Percentiles rank a stretch among this genome's conserved stretches.
Conservation (phyloP, 768 basidiomycete genomes). For the Lyophyllum shimeji region DNA sequence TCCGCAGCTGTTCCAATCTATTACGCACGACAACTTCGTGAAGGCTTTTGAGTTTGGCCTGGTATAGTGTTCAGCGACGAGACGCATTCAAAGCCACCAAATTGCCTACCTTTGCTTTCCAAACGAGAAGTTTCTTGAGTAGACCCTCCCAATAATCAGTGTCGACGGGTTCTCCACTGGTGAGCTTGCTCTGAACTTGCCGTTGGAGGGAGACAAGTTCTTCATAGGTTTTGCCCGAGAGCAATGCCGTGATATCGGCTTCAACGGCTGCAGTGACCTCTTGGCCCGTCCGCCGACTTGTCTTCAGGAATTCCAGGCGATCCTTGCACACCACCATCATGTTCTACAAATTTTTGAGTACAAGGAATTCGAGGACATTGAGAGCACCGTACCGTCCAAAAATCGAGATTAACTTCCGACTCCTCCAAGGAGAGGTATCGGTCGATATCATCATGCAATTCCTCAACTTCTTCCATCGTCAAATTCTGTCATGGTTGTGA, state of each 20-base stretch:
- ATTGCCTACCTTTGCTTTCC: conserved; percentile 87
- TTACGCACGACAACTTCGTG: conserved; percentile 98
- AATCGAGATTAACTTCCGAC: conserved; percentile 84
- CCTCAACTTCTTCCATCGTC: conserved; percentile 83
- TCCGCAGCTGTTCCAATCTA: conserved; percentile 92
- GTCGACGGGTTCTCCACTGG: conserved; percentile 92
- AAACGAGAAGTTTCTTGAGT: conserved; percentile 88
- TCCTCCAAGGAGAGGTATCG: conserved; percentile 87
- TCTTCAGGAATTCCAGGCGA: conserved; percentile 74
- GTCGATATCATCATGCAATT: conserved; percentile 93
- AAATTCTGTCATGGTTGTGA: conserved; percentile 59
- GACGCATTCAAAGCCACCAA: not conserved
- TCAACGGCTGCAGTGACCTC: conserved; percentile 82
- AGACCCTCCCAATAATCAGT: conserved; percentile 97
- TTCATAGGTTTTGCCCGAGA: conserved; percentile 84
- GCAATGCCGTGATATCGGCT: conserved; percentile 74
- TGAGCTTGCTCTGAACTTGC: conserved; percentile 84
- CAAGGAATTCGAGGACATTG: not conserved
- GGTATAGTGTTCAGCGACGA: conserved; percentile 5
- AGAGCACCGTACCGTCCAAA: conserved; percentile 80
- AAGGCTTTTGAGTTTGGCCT: conserved; percentile 89
- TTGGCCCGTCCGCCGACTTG: conserved; percentile 58
- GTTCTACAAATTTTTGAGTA: conserved; percentile 48
- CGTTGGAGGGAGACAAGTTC: conserved; percentile 82
- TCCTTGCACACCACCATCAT: conserved; percentile 98